Evolutionary conservation across 306 rosid genomes (phyloP).

Genomic region (Prunus mume): DNA sequence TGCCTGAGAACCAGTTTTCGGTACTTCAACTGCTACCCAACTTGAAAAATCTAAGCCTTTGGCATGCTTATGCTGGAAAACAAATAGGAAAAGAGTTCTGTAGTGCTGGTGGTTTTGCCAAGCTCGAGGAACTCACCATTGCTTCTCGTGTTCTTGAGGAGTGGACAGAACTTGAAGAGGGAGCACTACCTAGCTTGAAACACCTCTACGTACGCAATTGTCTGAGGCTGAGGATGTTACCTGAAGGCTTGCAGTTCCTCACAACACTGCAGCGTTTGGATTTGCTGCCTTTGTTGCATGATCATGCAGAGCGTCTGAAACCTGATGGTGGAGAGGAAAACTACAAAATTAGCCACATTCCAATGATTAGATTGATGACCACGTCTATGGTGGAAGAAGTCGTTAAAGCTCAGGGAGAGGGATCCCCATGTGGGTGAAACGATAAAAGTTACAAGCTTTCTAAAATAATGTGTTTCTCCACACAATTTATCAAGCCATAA

Average conservation of each 20-base stretch:
- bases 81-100: slow-evolving; percentile 23
- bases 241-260: slow-evolving; percentile 23
- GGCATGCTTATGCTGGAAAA: slow-evolving; percentile 24
- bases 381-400: not conserved
- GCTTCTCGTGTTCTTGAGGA: slow-evolving; percentile 30
- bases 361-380: not conserved
- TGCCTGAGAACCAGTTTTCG: slow-evolving; percentile 18
- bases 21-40: slow-evolving; percentile 29
- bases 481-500: not conserved
- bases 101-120: slow-evolving; percentile 19
- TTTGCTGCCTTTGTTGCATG: slow-evolving; percentile 14
- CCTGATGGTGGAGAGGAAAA: slow-evolving; percentile 21
- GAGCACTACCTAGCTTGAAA: slow-evolving; percentile 27
- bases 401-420: not conserved
- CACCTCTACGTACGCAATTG: slow-evolving; percentile 18
- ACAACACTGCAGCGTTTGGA: slow-evolving; percentile 7
- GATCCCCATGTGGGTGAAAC: not conserved
- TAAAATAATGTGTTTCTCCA: not conserved
- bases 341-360: slow-evolving; percentile 27
- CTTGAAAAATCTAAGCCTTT: slow-evolving; percentile 14
- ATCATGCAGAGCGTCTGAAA: slow-evolving; percentile 26
- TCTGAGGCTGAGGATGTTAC: slow-evolving; percentile 1
- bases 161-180: slow-evolving; percentile 28
- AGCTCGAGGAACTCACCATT: slow-evolving; percentile 20
- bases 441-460: not conserved